Evolutionary conservation across 805 yeast genomes (phyloP), one percentile per base, ranked within the genome.

Genomic region (Candida caryicola): DNA sequence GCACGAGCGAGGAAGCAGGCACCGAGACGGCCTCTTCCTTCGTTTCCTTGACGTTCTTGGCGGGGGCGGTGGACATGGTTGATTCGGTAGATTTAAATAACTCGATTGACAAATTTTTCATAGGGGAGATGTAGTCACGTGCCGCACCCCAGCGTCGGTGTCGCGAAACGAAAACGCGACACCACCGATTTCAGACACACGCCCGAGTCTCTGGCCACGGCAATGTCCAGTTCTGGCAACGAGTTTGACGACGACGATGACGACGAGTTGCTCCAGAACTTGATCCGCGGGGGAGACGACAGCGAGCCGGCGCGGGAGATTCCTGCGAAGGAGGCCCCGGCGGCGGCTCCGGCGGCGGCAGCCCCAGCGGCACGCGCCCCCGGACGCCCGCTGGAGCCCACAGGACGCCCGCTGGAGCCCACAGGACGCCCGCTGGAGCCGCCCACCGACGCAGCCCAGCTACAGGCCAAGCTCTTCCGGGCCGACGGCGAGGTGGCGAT

Each of bases 401-500:
- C 39, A 29, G 27, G 19, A 37, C 18, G 30, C 12, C 31, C 37
- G 21, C 18, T 14, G 17, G 17, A 12, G 15, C 23, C 16, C 17
- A 15, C 16, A n/a, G 15, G 18, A 21, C 18, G 44, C 23, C 6
- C 9, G 17, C 6, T 4, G 17, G 10, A 10, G 7, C 10, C 7
- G 7, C 7, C 18, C 12, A 30, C 35, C 5, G 28, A 29, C 10
- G 17, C 15, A 16, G 39, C 36, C 37, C 46, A 58, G 43, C 34
- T 58, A 39, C 53, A 53, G 49, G 46, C 51, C 39, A 43, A 52
- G 36, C 32, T 79, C n/a, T 69, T 66, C 38, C 62, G 71, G 25
- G 82, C 86, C 4, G 76, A 76, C 39, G 97, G 97, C 2, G 96
- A 90, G 52, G 80, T 85, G 26, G 81, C 93, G 10, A 81, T 89